These are phyloP conservation scores for Ceratocystis lukuohia DNA, from an alignment of 2,329 filamentous ascomycete genomes.

Conservation along the genomic window DNA sequence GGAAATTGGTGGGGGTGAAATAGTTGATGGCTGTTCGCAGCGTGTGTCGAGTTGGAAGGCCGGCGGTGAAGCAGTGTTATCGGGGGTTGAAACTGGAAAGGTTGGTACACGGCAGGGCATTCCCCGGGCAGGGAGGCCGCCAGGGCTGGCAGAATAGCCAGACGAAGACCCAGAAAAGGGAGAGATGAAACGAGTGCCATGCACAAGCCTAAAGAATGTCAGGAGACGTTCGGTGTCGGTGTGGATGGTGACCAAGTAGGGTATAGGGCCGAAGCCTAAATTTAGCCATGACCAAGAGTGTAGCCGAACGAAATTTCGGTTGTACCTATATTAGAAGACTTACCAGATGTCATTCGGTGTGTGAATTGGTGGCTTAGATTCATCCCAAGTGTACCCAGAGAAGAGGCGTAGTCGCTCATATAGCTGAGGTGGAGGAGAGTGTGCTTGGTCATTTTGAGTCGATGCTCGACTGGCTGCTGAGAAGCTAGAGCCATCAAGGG, in stretches of 20 bases:
- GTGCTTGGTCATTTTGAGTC: conserved; percentile 12
- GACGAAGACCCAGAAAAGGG: conserved; percentile 33
- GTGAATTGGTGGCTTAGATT: conserved; percentile 43
- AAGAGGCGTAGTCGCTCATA: conserved; percentile 62
- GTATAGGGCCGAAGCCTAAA: not conserved
- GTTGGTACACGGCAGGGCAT: conserved; percentile 23
- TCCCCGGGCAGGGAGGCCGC: conserved; percentile 33
- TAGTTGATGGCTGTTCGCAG: conserved; percentile 28
- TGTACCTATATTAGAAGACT: conserved; percentile 19
- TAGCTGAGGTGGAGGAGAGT: conserved; percentile 47
- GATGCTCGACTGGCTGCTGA: conserved; percentile 2
- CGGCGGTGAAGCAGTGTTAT: conserved; percentile 23
- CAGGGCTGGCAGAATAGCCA: conserved; percentile 30
- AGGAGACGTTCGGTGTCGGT: not conserved
- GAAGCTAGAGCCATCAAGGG: conserved; percentile 17
- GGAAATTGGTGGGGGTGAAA: conserved; percentile 26
- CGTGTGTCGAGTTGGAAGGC: conserved; percentile 28
- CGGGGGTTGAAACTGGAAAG: conserved; percentile 14
- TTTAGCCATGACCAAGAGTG: no score
- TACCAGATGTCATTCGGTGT: conserved; percentile 82
- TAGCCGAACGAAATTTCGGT: not conserved
- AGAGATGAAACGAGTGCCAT: conserved; percentile 43
- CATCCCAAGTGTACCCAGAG: conserved; percentile 65
- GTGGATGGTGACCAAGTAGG: not conserved
- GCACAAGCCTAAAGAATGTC: conserved; percentile 42